phyloP scores from a whole-genome alignment of 164 flowering plant genomes.

The Amborella trichopoda region DNA sequence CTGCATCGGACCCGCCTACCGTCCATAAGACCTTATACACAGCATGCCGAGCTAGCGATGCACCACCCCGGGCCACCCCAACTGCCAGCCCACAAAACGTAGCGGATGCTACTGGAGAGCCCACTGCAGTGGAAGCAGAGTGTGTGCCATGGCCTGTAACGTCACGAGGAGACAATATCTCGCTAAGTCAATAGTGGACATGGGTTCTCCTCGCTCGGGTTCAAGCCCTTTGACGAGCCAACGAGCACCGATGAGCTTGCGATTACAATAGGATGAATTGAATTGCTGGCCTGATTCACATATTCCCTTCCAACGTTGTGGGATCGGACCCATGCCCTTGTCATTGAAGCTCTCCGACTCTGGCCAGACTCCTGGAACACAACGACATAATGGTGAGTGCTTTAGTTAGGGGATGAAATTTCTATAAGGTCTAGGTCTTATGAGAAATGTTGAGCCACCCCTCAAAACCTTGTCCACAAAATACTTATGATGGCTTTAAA shows the following conservation, averaged over 20 bases:
- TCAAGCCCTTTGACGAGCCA: too few relatives aligned
- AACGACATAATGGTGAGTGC: too few relatives aligned
- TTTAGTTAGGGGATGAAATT: too few relatives aligned
- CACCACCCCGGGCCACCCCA: constrained; percentile 41
- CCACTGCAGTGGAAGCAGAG: constrained; percentile 42
- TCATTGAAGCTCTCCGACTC: constrained; percentile 2
- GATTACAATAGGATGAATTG: too few relatives aligned
- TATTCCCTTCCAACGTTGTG: background rate
- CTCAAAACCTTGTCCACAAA: too few relatives aligned
- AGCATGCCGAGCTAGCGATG: constrained; percentile 29
- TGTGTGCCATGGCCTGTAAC: constrained; percentile 49
- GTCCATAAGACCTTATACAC: constrained; percentile 41
- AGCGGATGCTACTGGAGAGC: constrained; percentile 22
- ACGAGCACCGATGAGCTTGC: too few relatives aligned
- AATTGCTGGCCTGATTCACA: too few relatives aligned
- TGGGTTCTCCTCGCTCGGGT: too few relatives aligned
- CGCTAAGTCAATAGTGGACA: too few relatives aligned
- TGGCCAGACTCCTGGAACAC: constrained; percentile 2
- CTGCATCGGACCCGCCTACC: constrained; percentile 27
- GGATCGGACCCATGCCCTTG: background rate
- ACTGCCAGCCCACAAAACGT: constrained; percentile 28
- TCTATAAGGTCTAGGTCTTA: too few relatives aligned
- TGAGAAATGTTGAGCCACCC: too few relatives aligned
- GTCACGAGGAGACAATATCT: constrained; percentile 37
- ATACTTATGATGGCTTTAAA: too few relatives aligned